Evolutionary conservation across 306 rosid species (phyloP), one percentile per base, ranked within the genome.

Genomic region (Trifolium dubium): DNA sequence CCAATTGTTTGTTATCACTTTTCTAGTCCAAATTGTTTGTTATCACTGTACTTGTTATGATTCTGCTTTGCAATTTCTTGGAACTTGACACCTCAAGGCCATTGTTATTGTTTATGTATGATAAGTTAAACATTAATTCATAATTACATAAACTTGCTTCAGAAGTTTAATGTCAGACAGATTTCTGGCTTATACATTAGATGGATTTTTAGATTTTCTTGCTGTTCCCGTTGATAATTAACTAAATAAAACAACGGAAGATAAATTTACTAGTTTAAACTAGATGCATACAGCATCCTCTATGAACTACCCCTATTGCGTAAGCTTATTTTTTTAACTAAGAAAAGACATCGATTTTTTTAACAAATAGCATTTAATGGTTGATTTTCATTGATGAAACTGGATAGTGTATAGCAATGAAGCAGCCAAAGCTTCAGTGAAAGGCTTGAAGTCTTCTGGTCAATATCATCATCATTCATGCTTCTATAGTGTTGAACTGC

Each of bases 1-100:
- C 65, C 10, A 59, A 80, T 69, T 64, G 46, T 70, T 72, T 51
- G 3, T 51, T 51, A 51, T 51, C 81, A 18, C 23, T 12, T 23
- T 23, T 23, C 23, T 31, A 23, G 54, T 50, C 65, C 10, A 60
- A 59, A 80, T 69, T 64, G 46, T 70, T 72, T 51, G 3, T 51
- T 51, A 51, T 51, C 77, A 18, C 23, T 12, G 47, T 73, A 19
- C 39, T 54, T 56, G 11, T 37, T 37, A 35, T 15, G 46, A 37
- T 46, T 66, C 49, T 51, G 56, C 70, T 66, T 43, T 65, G 74
- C 35, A 64, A 72, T 31, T 43, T 71, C 60, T 46, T 64, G 59
- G 65, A 75, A 69, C 54, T 39, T 44, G 5, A 65, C 53, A 81
- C 65, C 28, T 64, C 32, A 71, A 71, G 58, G 39, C 10, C 30